Conservation (phyloP, 306 rosid genomes). For the Macrotyloma uniflorum region DNA sequence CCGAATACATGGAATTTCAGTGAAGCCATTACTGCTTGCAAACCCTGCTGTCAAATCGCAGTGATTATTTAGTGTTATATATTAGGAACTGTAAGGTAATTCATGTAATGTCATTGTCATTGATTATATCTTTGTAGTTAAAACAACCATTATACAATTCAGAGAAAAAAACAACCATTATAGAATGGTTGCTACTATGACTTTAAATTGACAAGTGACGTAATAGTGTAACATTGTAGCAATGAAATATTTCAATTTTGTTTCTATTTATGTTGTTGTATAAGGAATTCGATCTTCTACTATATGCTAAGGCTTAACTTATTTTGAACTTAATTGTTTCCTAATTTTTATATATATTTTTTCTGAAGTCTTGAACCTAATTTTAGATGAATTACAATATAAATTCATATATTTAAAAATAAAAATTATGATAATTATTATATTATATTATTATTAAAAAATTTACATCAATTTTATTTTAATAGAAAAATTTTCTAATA, state of each 20-base stretch:
- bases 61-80: conserved; percentile 28
- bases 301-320: neutral
- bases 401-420: no score
- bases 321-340: neutral
- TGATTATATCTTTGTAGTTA: conserved; percentile 18
- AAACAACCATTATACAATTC: neutral
- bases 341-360: no score
- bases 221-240: neutral
- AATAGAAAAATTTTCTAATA: no score
- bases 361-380: no score
- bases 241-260: conserved; percentile 7
- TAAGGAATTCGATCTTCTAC: neutral
- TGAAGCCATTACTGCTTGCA: conserved; percentile 25
- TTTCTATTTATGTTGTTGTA: conserved; percentile 1
- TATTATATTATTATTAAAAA: no score
- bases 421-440: no score
- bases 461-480: no score
- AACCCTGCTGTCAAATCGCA: conserved; percentile 15
- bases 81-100: conserved; percentile 20
- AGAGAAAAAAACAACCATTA: neutral
- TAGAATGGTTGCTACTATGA: neutral
- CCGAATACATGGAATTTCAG: neutral
- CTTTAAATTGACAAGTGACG: conserved; percentile 6
- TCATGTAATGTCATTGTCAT: neutral
- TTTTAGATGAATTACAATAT: neutral